These are phyloP conservation scores for Fusarium dimerum DNA, from an alignment of 2,329 filamentous ascomycete species.

Conservation along the genomic window DNA sequence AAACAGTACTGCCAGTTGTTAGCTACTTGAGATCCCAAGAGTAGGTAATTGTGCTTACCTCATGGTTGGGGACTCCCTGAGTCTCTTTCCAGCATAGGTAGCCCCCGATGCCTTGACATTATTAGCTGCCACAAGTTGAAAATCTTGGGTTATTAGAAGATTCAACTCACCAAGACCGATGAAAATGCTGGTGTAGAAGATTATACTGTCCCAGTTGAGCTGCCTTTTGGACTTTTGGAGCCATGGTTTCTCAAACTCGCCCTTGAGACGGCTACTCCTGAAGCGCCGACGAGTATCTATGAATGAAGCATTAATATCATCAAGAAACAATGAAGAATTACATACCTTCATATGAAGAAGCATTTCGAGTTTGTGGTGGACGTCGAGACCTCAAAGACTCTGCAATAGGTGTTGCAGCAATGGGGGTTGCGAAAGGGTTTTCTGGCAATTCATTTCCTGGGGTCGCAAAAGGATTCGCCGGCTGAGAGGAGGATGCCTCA, in stretches of 20 bases:
- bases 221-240: conserved; percentile 20
- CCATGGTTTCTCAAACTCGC: conserved; percentile 30
- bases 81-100: conserved; percentile 24
- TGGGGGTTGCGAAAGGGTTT: conserved; percentile 23
- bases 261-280: conserved; percentile 25
- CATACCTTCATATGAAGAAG: conserved; percentile 20
- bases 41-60: conserved; percentile 6
- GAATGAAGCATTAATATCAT: conserved; percentile 2
- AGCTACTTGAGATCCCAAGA: background rate
- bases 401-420: conserved; percentile 19
- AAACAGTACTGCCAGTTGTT: conserved; percentile 22
- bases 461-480: conserved; percentile 12
- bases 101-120: conserved; percentile 13
- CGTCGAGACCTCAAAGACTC: conserved; percentile 16
- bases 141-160: accelerated
- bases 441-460: conserved; percentile 17
- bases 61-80: conserved; percentile 15
- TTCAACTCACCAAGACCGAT: conserved; percentile 25
- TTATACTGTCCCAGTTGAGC: conserved; percentile 30
- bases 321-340: background rate
- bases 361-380: conserved; percentile 7
- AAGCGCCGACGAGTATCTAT: conserved; percentile 33
- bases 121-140: background rate
- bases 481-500: conserved; percentile 10
- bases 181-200: conserved; percentile 24